Percentiles rank a stretch among this genome's conserved stretches.
These are phyloP conservation scores for Cladosporium velox DNA, from an alignment of 2,329 filamentous ascomycete species.

Conservation along the genomic window DNA sequence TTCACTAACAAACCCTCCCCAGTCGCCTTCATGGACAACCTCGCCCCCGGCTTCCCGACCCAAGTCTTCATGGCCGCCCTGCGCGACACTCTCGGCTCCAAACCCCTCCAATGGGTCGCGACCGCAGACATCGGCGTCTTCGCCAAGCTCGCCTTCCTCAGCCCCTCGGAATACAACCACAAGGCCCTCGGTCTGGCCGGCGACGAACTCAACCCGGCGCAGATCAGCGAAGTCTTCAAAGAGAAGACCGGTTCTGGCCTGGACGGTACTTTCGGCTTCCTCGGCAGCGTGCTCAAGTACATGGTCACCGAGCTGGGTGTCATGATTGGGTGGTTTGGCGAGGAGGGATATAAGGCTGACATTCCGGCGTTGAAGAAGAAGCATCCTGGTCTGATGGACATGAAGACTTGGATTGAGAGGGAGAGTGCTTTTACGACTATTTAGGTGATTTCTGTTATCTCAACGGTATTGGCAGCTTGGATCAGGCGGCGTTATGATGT, in stretches of 20 bases:
- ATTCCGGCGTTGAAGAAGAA: constrained; percentile 46
- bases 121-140: constrained; percentile 56
- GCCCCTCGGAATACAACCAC: constrained; percentile 49
- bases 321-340: constrained; percentile 51
- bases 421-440: constrained; percentile 33
- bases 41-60: constrained; percentile 50
- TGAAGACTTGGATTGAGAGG: constrained; percentile 37
- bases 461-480: neutral
- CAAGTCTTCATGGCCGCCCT: constrained; percentile 55
- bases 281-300: constrained; percentile 47
- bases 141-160: constrained; percentile 50
- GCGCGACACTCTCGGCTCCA: constrained; percentile 39
- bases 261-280: constrained; percentile 47
- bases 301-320: constrained; percentile 40
- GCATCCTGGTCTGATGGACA: constrained; percentile 46
- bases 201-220: constrained; percentile 53
- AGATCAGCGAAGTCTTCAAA: constrained; percentile 52
- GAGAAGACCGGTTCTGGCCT: constrained; percentile 47
- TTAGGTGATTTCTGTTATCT: neutral
- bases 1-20: constrained; percentile 30
- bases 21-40: constrained; percentile 65
- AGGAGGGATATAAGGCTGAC: constrained; percentile 53
- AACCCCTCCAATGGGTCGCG: constrained; percentile 43
- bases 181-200: constrained; percentile 54
- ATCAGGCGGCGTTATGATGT: neutral